A percentile compares a stretch with the other conserved stretches of the same genome.
phyloP scores from a whole-genome alignment of 2,329 filamentous ascomycete species.

The Verticillium nubilum region DNA sequence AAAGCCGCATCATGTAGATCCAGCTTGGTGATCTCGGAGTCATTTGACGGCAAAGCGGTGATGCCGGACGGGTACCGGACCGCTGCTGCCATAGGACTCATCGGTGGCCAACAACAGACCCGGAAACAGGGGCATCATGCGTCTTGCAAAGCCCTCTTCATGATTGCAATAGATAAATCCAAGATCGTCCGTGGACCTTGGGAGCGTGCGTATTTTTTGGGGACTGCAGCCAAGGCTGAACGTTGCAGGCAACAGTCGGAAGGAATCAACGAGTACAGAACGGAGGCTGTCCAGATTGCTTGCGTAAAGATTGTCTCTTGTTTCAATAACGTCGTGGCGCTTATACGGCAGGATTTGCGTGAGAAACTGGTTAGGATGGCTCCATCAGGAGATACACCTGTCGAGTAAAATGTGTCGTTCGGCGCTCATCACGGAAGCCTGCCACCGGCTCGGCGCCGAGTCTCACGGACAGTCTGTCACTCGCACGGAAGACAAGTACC shows the following conservation, averaged over 20 bases:
- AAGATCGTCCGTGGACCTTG: neutral
- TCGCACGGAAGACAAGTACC: neutral
- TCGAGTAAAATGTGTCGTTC: neutral
- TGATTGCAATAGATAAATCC: too few species aligned
- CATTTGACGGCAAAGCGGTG: neutral
- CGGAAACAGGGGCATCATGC: neutral
- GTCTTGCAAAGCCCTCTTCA: neutral
- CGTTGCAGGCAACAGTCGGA: neutral
- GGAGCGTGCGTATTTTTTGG: too few species aligned
- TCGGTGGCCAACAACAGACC: too few species aligned
- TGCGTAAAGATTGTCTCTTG: neutral
- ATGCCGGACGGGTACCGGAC: neutral
- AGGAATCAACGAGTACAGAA: neutral
- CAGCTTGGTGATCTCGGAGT: too few species aligned
- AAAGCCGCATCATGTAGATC: too few species aligned
- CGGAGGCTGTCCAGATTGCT: neutral
- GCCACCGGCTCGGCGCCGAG: slow-evolving; percentile 2
- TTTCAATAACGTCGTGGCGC: neutral
- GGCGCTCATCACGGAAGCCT: neutral
- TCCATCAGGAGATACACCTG: neutral
- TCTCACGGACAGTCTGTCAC: neutral
- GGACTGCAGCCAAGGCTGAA: neutral
- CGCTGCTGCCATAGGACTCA: neutral
- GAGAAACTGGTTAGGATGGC: neutral
- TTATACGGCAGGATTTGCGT: neutral